These are phyloP conservation scores for Xylaria hypoxylon DNA, from an alignment of 2,329 filamentous ascomycete species.

Conservation along the genomic window DNA sequence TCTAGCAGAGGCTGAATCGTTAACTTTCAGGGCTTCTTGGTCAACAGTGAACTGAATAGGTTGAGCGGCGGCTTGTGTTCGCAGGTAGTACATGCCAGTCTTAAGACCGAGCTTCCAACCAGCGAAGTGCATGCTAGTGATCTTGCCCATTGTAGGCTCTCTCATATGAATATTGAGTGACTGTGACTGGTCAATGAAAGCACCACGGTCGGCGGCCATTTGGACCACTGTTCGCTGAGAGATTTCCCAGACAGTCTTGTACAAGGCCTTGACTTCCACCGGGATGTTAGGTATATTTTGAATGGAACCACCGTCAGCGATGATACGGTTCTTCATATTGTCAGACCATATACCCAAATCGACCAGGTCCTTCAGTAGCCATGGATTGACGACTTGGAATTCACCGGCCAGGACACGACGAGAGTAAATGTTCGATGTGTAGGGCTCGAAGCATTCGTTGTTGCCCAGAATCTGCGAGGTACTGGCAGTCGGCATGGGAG, in stretches of 20 bases:
- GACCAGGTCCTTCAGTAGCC: conserved; percentile 97
- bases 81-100: conserved; percentile 99
- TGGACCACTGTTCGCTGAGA: conserved; percentile 94
- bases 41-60: conserved; percentile 99
- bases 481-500: conserved; percentile 97
- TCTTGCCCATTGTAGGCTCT: conserved; percentile 99
- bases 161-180: conserved; percentile 99
- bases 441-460: conserved; percentile 99
- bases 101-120: conserved; percentile 99
- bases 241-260: conserved; percentile 99
- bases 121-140: conserved; percentile 99
- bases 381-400: conserved; percentile 99
- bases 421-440: conserved; percentile 99
- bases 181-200: conserved; percentile 98
- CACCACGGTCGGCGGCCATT: conserved; percentile 98
- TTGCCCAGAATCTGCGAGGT: conserved; percentile 98
- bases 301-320: conserved; percentile 93
- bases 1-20: conserved; percentile 81
- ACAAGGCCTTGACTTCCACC: conserved; percentile 92
- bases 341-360: conserved; percentile 99
- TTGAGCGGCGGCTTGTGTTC: conserved; percentile 94
- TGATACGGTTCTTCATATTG: conserved; percentile 99
- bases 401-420: conserved; percentile 97
- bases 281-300: conserved; percentile 98
- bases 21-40: conserved; percentile 90